Evolutionary conservation across 495 filamentous ascomycete genomes (phyloP).

Genomic region (Alectoria sarmentosa): DNA sequence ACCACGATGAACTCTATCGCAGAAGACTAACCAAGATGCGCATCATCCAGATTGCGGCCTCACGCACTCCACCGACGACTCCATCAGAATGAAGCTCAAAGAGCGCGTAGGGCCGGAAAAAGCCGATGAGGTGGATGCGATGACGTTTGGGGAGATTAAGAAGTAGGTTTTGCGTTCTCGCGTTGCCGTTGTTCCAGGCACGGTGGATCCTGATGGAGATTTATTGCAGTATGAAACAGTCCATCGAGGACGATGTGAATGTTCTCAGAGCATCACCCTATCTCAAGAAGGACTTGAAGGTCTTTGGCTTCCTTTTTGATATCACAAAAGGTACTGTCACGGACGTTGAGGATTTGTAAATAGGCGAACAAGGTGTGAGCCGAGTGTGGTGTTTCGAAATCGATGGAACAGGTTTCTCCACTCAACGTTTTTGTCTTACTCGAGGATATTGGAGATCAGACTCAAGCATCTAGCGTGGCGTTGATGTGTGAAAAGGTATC

Average conservation of each 20-base stretch:
- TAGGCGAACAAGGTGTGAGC: neutral
- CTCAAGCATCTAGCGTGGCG: neutral
- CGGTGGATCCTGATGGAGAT: neutral
- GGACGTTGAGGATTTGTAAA: slow-evolving; percentile 1
- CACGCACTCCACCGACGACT: slow-evolving; percentile 17
- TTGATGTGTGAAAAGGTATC: neutral
- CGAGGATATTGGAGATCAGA: neutral
- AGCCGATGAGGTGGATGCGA: slow-evolving; percentile 7
- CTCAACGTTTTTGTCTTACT: neutral
- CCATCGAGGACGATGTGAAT: slow-evolving; percentile 13
- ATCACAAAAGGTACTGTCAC: neutral
- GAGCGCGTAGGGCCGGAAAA: slow-evolving; percentile 11
- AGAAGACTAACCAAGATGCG: neutral
- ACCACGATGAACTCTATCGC: too few species aligned
- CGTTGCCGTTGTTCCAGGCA: too few species aligned
- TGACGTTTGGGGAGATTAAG: slow-evolving; percentile 6
- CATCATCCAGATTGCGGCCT: slow-evolving; percentile 23
- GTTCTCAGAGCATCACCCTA: slow-evolving; percentile 5
- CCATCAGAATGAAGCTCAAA: slow-evolving; percentile 16
- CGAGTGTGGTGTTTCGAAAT: neutral
- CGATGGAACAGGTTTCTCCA: neutral
- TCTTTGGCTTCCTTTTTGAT: slow-evolving; percentile 9
- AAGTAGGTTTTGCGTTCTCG: slow-evolving; percentile 6
- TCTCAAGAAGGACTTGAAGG: slow-evolving; percentile 9
- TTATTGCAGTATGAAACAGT: slow-evolving; percentile 9